Percentiles rank a stretch among this genome's conserved stretches.
Evolutionary conservation across 2,329 filamentous ascomycete species (phyloP).

Genomic region (Monosporascus sp.): DNA sequence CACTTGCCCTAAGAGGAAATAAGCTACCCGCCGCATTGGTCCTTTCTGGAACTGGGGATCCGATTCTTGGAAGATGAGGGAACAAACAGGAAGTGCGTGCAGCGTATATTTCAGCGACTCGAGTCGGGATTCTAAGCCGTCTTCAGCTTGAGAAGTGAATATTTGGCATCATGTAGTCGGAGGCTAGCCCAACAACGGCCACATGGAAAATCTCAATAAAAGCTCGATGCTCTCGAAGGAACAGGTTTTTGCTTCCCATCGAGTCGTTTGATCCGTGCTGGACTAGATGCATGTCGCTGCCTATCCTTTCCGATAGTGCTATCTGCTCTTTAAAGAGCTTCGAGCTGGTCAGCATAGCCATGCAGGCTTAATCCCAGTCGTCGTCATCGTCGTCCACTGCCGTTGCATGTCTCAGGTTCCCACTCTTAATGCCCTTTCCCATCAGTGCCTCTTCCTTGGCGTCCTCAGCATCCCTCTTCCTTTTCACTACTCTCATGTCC

Average conservation of each 20-base stretch:
- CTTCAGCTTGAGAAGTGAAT: too few species aligned
- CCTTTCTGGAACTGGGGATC: neutral
- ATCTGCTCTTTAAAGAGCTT: neutral
- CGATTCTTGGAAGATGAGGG: too few species aligned
- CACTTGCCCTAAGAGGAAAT: neutral
- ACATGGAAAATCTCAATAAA: too few species aligned
- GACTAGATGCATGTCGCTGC: neutral
- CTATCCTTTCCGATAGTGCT: neutral
- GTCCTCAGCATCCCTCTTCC: constrained; percentile 55
- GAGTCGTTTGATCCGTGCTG: neutral
- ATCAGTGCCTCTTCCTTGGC: constrained; percentile 53
- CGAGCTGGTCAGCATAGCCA: neutral
- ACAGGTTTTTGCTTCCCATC: too few species aligned
- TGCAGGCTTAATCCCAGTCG: constrained; percentile 52
- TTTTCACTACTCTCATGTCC: constrained; percentile 71
- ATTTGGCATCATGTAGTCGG: too few species aligned
- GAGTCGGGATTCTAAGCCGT: too few species aligned
- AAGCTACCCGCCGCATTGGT: neutral
- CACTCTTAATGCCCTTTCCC: constrained; percentile 47
- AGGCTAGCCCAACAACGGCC: too few species aligned
- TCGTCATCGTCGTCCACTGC: constrained; percentile 44
- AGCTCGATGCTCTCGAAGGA: too few species aligned
- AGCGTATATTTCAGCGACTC: too few species aligned
- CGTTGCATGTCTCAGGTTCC: constrained; percentile 41
- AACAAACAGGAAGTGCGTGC: neutral